A percentile compares a stretch with the other conserved stretches of the same genome.
These are phyloP conservation scores for Zygotorulaspora chibaensis DNA, from an alignment of 805 yeast genomes.

Conservation along the genomic window DNA sequence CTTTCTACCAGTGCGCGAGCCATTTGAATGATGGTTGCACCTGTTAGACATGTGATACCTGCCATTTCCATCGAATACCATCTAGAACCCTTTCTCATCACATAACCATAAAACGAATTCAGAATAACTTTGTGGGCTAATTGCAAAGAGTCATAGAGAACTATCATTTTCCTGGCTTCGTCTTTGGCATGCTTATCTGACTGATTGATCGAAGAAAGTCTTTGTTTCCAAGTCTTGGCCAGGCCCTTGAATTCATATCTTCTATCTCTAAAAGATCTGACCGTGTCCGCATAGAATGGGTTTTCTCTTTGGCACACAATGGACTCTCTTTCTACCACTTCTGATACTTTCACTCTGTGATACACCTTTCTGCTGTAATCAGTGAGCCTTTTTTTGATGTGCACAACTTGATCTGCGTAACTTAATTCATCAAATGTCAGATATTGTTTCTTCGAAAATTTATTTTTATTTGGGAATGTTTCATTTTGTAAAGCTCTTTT, in stretches of 20 bases:
- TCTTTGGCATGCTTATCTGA: slow-evolving; percentile 62
- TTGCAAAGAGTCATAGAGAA: slow-evolving; percentile 90
- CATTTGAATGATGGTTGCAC: slow-evolving; percentile 97
- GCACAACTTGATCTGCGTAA: slow-evolving; percentile 69
- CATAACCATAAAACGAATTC: slow-evolving; percentile 96
- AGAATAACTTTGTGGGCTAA: slow-evolving; percentile 95
- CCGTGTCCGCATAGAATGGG: slow-evolving; percentile 94
- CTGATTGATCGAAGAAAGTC: slow-evolving; percentile 50
- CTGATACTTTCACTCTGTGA: slow-evolving; percentile 73
- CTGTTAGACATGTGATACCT: slow-evolving; percentile 96
- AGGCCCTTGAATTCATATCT: slow-evolving; percentile 92
- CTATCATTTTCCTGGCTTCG: slow-evolving; percentile 91
- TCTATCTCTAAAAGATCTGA: slow-evolving; percentile 89
- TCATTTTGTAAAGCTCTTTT: slow-evolving; percentile 79
- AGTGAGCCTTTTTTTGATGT: slow-evolving; percentile 69
- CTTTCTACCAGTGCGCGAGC: slow-evolving; percentile 89
- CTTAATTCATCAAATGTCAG: slow-evolving; percentile 72
- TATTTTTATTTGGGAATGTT: slow-evolving; percentile 59
- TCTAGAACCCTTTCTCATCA: slow-evolving; percentile 97
- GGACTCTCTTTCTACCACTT: slow-evolving; percentile 84
- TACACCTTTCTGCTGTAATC: slow-evolving; percentile 86
- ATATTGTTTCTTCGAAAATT: slow-evolving; percentile 50
- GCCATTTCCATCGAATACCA: slow-evolving; percentile 99
- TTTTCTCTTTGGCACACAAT: slow-evolving; percentile 96
- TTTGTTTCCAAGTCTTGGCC: slow-evolving; percentile 92